phyloP scores from a whole-genome alignment of 345 rosid genomes.

The Leavenworthia alabamica region DNA sequence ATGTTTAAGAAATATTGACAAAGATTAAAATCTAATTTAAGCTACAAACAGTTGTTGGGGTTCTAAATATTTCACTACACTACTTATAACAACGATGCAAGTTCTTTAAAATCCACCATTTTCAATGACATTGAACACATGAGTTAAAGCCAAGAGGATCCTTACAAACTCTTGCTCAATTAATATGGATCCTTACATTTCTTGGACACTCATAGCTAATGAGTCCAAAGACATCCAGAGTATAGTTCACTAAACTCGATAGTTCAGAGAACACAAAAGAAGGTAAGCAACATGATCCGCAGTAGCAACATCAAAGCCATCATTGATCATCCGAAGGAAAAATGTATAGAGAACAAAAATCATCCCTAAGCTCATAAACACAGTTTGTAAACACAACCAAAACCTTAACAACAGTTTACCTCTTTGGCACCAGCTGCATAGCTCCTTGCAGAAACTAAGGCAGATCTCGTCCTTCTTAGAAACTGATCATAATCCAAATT shows the following conservation, averaged over 20 bases:
- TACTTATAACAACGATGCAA: neutral
- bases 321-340: too few relatives aligned
- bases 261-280: neutral
- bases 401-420: slow-evolving; percentile 33
- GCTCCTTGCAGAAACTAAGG: slow-evolving; percentile 40
- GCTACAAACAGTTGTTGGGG: neutral
- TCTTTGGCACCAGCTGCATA: slow-evolving; percentile 64
- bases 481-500: slow-evolving; percentile 24
- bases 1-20: neutral
- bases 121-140: neutral
- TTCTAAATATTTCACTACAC: neutral
- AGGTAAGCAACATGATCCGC: neutral
- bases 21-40: neutral
- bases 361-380: neutral
- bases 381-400: neutral
- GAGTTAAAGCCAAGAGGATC: neutral
- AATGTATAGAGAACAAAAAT: neutral
- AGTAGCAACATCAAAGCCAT: neutral
- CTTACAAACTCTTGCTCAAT: neutral
- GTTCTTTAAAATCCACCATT: neutral
- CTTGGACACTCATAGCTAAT: neutral
- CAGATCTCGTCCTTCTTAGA: slow-evolving; percentile 46
- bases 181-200: neutral
- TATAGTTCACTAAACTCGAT: neutral
- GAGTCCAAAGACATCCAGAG: neutral